Percentiles rank a stretch among this genome's conserved stretches.
Evolutionary conservation across 2,329 filamentous ascomycete genomes (phyloP).

Genomic region (Ophiostoma sp.): DNA sequence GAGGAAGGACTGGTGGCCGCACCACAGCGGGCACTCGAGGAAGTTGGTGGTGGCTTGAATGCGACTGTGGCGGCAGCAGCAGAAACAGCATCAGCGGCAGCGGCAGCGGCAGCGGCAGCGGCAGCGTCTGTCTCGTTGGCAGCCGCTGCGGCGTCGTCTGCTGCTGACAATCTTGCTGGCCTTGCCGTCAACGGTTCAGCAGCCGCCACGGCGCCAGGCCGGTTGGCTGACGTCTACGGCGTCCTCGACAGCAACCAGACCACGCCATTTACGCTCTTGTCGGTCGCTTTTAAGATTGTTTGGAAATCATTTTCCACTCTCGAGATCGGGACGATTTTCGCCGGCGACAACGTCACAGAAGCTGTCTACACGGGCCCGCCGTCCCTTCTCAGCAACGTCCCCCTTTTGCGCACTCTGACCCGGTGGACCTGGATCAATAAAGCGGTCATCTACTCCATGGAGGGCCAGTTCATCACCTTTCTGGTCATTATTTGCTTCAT

Average conservation of each 20-base stretch:
- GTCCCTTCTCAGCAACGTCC: conserved; percentile 59
- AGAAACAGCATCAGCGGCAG: neutral
- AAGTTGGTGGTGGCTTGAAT: neutral
- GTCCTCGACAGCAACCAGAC: conserved; percentile 35
- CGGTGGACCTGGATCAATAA: conserved; percentile 72
- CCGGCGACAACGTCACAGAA: conserved; percentile 32
- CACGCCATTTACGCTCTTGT: conserved; percentile 38
- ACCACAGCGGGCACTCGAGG: neutral
- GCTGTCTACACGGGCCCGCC: conserved; percentile 33
- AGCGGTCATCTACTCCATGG: conserved; percentile 76
- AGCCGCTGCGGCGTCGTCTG: neutral
- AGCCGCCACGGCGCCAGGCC: neutral
- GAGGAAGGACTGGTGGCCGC: conserved; percentile 62
- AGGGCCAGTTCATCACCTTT: conserved; percentile 91
- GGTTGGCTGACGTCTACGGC: neutral
- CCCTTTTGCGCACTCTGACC: conserved; percentile 62
- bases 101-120: neutral
- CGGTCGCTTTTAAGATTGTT: conserved; percentile 37
- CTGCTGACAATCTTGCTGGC: neutral
- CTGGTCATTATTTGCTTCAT: conserved; percentile 93
- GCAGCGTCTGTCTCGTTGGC: neutral
- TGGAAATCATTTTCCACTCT: conserved; percentile 33
- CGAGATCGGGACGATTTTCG: conserved; percentile 29
- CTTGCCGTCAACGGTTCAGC: neutral
- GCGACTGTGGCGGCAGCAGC: neutral